Percentiles rank a stretch among this genome's conserved stretches.
These are phyloP conservation scores for Zanthoxylum bungeanum DNA, from an alignment of 345 rosid genomes.

Conservation along the genomic window DNA sequence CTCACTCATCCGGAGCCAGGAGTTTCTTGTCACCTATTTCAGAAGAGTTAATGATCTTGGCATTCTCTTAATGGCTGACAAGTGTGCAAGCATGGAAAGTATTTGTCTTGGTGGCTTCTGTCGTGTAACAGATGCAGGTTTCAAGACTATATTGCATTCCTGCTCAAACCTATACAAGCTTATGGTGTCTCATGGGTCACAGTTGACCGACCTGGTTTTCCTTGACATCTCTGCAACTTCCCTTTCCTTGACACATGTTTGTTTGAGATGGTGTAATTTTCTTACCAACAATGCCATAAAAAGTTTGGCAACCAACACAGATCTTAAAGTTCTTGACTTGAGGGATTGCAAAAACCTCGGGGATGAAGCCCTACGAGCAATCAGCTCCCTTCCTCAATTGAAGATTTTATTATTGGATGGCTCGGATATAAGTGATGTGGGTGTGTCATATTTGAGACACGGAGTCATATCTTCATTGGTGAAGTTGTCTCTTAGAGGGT, in stretches of 20 bases:
- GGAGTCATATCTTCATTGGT: slow-evolving; percentile 55
- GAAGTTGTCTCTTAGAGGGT: slow-evolving; percentile 77
- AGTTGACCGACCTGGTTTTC: slow-evolving; percentile 79
- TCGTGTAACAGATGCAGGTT: slow-evolving; percentile 87
- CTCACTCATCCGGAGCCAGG: slow-evolving; percentile 81
- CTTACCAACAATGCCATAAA: slow-evolving; percentile 63
- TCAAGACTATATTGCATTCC: slow-evolving; percentile 81
- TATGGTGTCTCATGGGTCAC: slow-evolving; percentile 66
- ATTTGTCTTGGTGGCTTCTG: slow-evolving; percentile 86
- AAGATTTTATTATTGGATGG: slow-evolving; percentile 66
- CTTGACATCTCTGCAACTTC: slow-evolving; percentile 87
- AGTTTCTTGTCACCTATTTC: slow-evolving; percentile 59
- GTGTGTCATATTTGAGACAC: slow-evolving; percentile 46
- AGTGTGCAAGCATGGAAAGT: slow-evolving; percentile 77
- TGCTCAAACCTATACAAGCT: slow-evolving; percentile 75
- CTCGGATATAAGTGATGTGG: slow-evolving; percentile 61
- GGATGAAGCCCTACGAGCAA: slow-evolving; percentile 66
- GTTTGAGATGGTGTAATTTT: slow-evolving; percentile 86
- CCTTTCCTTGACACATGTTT: slow-evolving; percentile 66
- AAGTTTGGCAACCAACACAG: slow-evolving; percentile 53
- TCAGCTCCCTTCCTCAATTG: slow-evolving; percentile 50
- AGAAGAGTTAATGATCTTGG: slow-evolving; percentile 90
- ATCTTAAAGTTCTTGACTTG: slow-evolving; percentile 63
- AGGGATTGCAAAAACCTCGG: slow-evolving; percentile 77
- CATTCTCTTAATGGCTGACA: slow-evolving; percentile 84